A percentile compares a stretch with the other conserved stretches of the same genome.
These are phyloP conservation scores for Filobasidium floriforme DNA, from an alignment of 768 basidiomycete species.

Conservation along the genomic window DNA sequence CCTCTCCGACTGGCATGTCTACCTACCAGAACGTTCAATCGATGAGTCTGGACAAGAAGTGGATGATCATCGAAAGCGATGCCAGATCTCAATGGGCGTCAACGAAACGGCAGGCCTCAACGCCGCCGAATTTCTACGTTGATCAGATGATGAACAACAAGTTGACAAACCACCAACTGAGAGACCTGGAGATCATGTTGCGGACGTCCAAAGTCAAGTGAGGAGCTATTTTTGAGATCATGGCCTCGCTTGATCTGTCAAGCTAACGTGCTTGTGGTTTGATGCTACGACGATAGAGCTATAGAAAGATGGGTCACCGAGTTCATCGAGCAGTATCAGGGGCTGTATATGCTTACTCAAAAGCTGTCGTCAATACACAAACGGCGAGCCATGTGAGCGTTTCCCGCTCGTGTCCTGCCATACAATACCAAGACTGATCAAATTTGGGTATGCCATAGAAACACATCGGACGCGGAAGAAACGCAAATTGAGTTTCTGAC, in stretches of 20 bases:
- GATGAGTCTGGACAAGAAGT: slow-evolving; percentile 4
- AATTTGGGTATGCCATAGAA: too few species aligned
- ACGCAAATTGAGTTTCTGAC: slow-evolving; percentile 80
- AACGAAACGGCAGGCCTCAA: not conserved
- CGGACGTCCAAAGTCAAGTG: not conserved
- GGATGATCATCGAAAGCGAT: not conserved
- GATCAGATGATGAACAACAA: slow-evolving; percentile 80
- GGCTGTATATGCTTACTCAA: slow-evolving; percentile 66
- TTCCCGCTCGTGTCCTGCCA: slow-evolving; percentile 50
- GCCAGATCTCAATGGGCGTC: not conserved
- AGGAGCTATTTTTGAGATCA: not conserved
- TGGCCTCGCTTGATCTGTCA: not conserved
- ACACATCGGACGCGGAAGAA: slow-evolving; percentile 30
- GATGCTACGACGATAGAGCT: not conserved
- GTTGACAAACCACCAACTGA: slow-evolving; percentile 71
- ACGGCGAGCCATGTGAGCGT: slow-evolving; percentile 54
- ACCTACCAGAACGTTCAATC: not conserved
- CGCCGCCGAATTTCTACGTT: slow-evolving; percentile 84
- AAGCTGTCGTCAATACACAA: slow-evolving; percentile 67
- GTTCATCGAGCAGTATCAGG: slow-evolving; percentile 19
- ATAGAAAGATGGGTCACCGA: not conserved
- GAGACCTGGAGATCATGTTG: slow-evolving; percentile 50
- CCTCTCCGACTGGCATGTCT: not conserved
- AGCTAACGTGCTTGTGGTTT: not conserved
- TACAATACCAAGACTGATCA: not conserved